phyloP scores from a whole-genome alignment of 2,329 filamentous ascomycete species.

The Pyrenochaeta sp. region DNA sequence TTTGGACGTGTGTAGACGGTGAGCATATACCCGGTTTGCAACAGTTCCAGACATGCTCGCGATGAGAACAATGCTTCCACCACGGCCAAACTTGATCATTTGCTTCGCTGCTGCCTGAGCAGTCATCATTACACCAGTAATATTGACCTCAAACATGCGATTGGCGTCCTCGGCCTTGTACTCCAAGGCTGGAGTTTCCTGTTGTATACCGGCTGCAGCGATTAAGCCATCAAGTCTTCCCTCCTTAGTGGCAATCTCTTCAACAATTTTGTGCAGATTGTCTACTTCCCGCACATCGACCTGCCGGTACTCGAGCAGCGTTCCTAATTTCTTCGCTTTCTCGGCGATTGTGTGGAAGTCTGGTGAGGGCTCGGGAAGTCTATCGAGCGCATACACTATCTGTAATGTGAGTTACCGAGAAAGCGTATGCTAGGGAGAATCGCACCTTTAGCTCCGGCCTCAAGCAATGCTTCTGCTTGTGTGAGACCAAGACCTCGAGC shows the following conservation, averaged over 20 bases:
- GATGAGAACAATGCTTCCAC: conserved; percentile 69
- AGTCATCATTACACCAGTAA: conserved; percentile 71
- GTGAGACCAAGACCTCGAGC: conserved; percentile 77
- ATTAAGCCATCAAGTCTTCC: conserved; percentile 82
- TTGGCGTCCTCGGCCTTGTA: conserved; percentile 72
- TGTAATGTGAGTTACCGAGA: not conserved
- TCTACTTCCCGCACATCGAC: conserved; percentile 81
- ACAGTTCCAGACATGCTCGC: conserved; percentile 70
- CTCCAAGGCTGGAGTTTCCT: conserved; percentile 83
- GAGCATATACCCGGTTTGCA: conserved; percentile 67
- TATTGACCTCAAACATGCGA: conserved; percentile 69
- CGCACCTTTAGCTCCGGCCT: conserved; percentile 74
- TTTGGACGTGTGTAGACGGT: too few species aligned
- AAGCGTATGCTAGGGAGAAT: not conserved
- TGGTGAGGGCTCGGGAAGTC: conserved; percentile 64
- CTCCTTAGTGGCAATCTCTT: conserved; percentile 72
- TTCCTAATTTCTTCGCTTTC: conserved; percentile 70
- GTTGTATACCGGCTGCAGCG: conserved; percentile 78
- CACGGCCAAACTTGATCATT: conserved; percentile 68
- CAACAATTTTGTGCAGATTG: conserved; percentile 71
- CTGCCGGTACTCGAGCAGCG: conserved; percentile 75
- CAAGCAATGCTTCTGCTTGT: conserved; percentile 75
- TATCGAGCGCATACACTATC: conserved; percentile 72
- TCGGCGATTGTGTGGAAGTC: conserved; percentile 72
- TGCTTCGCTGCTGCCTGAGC: conserved; percentile 70